Conservation (phyloP, 768 basidiomycete species). For the Suillus alpinus region DNA sequence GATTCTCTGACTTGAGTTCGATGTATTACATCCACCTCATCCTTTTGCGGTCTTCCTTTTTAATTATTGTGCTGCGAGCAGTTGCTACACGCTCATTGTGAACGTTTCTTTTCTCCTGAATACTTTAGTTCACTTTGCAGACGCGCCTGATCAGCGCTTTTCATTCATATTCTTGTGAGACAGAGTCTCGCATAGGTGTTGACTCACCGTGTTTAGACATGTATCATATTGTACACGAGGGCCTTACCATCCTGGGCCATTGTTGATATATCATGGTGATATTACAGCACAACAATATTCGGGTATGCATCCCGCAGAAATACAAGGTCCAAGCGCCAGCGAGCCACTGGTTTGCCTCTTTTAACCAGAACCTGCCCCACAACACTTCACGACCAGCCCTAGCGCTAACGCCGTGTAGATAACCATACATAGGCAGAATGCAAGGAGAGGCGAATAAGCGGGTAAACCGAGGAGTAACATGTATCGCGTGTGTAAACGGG, state of each 20-base stretch:
- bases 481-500: constrained; percentile 8
- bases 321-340: background rate
- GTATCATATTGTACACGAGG: background rate
- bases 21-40: background rate
- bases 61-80: background rate
- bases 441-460: background rate
- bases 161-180: background rate
- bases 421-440: background rate
- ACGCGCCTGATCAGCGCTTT: background rate
- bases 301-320: background rate
- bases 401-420: background rate
- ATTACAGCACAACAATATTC: background rate
- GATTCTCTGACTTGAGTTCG: background rate
- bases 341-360: background rate
- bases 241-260: background rate
- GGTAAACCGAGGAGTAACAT: background rate
- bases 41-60: background rate
- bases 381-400: background rate
- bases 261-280: background rate
- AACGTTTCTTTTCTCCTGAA: background rate
- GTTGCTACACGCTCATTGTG: background rate
- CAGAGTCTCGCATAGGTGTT: background rate
- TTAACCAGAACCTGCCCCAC: background rate
- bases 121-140: background rate
- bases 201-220: background rate